A percentile compares a stretch with the other conserved stretches of the same genome.
Conservation (phyloP, 116 monocot genomes). For the Thalassia testudinum region DNA sequence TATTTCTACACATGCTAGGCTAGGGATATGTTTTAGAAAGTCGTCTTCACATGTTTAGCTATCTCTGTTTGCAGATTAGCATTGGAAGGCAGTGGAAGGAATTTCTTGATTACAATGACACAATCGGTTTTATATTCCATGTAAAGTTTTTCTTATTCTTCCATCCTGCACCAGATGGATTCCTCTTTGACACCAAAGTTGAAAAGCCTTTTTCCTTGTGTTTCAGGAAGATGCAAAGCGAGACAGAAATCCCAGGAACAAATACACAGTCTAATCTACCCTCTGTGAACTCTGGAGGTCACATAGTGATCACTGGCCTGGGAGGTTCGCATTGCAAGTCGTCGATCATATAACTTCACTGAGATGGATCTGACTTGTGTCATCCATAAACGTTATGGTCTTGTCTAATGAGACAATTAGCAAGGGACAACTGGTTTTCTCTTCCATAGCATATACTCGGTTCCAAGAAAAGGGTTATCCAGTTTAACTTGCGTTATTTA, state of each 20-base stretch:
- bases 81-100: conserved; percentile 93
- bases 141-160: conserved; percentile 16
- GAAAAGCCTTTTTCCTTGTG: not conserved
- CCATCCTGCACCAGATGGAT: not conserved
- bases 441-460: no score
- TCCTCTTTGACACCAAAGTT: not conserved
- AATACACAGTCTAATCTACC: conserved; percentile 17
- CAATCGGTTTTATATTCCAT: conserved; percentile 72
- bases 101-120: conserved; percentile 58
- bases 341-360: not conserved
- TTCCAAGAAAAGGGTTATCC: no score
- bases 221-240: conserved; percentile 78
- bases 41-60: no score
- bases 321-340: not conserved
- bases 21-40: no score
- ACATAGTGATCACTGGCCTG: no score
- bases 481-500: no score
- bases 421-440: not conserved
- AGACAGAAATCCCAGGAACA: conserved; percentile 42
- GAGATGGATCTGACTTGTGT: not conserved
- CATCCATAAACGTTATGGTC: not conserved
- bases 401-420: not conserved
- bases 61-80: conserved; percentile 57
- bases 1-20: no score
- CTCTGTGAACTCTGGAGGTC: not conserved